These are phyloP conservation scores for Baorangia bicolor DNA, from an alignment of 768 basidiomycete genomes.

Conservation along the genomic window DNA sequence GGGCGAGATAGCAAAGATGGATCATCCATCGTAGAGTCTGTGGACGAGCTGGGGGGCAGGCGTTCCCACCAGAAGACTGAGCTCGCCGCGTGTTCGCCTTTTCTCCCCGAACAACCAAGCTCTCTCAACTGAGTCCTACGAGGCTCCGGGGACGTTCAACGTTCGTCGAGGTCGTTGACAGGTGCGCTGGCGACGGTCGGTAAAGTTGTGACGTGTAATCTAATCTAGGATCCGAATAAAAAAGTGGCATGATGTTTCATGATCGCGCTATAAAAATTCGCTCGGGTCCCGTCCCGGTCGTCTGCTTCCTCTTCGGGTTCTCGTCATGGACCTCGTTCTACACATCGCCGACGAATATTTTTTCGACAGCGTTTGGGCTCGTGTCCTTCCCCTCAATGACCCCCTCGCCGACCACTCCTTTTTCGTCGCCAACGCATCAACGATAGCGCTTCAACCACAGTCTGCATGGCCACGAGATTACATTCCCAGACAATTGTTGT, in stretches of 20 bases:
- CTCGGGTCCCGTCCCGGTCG: background rate
- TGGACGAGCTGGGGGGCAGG: no score
- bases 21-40: background rate
- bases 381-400: constrained; percentile 56
- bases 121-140: no score
- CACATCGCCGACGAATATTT: constrained; percentile 63
- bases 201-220: no score
- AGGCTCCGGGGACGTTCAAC: no score
- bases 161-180: no score
- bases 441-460: constrained; percentile 36
- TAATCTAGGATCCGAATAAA: constrained; percentile 15
- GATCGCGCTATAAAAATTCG: constrained; percentile 22
- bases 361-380: constrained; percentile 80
- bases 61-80: background rate
- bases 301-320: background rate
- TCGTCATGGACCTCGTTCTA: constrained; percentile 79
- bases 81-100: background rate
- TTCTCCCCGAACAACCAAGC: background rate
- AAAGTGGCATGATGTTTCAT: constrained; percentile 34
- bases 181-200: no score
- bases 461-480: constrained; percentile 89
- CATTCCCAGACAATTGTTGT: constrained; percentile 73
- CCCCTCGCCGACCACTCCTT: constrained; percentile 40
- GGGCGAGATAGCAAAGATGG: background rate
- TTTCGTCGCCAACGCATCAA: constrained; percentile 39